These are phyloP conservation scores for Naganishia albida DNA, from an alignment of 1,284 basidiomycete species.

Conservation along the genomic window DNA sequence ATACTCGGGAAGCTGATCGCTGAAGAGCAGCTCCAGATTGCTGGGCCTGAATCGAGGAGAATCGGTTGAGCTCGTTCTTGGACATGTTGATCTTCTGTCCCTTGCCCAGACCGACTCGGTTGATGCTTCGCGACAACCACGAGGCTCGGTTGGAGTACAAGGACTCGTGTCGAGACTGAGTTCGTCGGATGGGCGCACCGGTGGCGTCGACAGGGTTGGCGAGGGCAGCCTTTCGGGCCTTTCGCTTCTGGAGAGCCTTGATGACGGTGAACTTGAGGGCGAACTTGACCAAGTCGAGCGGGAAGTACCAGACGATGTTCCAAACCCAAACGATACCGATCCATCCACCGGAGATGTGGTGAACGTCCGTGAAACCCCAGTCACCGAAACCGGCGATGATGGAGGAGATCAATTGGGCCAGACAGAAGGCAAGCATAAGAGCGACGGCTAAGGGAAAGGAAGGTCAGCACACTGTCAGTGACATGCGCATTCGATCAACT, in stretches of 20 bases:
- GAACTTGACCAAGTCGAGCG: constrained; percentile 94
- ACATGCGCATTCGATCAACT: neutral
- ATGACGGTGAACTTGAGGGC: constrained; percentile 90
- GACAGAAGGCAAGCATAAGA: constrained; percentile 82
- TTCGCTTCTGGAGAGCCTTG: constrained; percentile 75
- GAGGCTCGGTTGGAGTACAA: constrained; percentile 65
- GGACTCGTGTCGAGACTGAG: constrained; percentile 88
- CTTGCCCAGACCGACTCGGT: constrained; percentile 46
- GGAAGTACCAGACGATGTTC: constrained; percentile 94
- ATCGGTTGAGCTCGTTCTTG: constrained; percentile 56
- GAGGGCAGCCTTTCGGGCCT: constrained; percentile 57
- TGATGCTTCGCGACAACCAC: constrained; percentile 50
- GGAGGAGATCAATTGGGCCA: constrained; percentile 90
- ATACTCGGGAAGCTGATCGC: constrained; percentile 35
- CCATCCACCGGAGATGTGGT: constrained; percentile 82
- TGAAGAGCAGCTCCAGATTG: constrained; percentile 54
- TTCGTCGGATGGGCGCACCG: constrained; percentile 79
- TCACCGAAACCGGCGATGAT: constrained; percentile 91
- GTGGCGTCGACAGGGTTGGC: constrained; percentile 57
- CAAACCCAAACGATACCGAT: constrained; percentile 96
- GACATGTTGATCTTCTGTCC: constrained; percentile 55
- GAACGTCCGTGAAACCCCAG: constrained; percentile 85
- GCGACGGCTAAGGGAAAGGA: constrained; percentile 60
- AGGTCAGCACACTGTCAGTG: neutral
- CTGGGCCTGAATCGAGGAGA: constrained; percentile 55